Base-by-base conservation (phyloP, 176 grass and related monocot genomes). In the Oryza nivara region DNA sequence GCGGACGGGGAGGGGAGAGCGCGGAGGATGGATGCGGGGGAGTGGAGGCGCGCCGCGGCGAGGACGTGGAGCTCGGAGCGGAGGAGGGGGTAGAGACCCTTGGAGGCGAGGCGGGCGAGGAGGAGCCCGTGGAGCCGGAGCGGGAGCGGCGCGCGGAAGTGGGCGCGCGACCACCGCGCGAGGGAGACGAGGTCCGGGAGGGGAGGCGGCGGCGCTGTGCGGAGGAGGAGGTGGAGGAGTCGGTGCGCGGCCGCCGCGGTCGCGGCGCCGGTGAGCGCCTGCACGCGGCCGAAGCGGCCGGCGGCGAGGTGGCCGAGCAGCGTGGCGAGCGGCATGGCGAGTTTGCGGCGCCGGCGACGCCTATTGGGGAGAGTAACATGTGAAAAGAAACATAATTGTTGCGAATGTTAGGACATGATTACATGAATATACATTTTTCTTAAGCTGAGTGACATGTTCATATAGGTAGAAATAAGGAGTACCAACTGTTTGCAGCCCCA, bases 31-130 rank as follows among this genome's bases (percentile, higher is more conserved):
- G 88, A 84, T 0, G 85, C 72, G 3, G 86, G 87, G 68, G 92
- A 91, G 77, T 93, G 92, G 79, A 80, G 77, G 38, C 82, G 58
- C 65, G 72, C 77, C 12, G 44, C 49, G 36, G 91, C 82, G 72
- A 97, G 84, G 70, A 28, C 23, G 44, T 93, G 90, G 68, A 97
- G 84, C 79, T 95, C 95, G 70, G 92, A 94, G 80, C 92, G 90
- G 60, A 25, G 32, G 85, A 72, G 22, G 86, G 88, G 67, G 79
- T 92, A 65, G 75, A 82, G 83, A 25, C 90, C 82, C 72, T 46
- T 32, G 32, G 89, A 82, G 41, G 70, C 86, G 79, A 97, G 95
- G 68, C 86, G 83, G 82, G 92, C 78, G 22, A 97, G 84, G 84
- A 97, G 95, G 20, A 90, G 83, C 63, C 74, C 92, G 83, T 93